Evolutionary conservation across 164 flowering plant species (phyloP).

Genomic region (Macadamia integrifolia): DNA sequence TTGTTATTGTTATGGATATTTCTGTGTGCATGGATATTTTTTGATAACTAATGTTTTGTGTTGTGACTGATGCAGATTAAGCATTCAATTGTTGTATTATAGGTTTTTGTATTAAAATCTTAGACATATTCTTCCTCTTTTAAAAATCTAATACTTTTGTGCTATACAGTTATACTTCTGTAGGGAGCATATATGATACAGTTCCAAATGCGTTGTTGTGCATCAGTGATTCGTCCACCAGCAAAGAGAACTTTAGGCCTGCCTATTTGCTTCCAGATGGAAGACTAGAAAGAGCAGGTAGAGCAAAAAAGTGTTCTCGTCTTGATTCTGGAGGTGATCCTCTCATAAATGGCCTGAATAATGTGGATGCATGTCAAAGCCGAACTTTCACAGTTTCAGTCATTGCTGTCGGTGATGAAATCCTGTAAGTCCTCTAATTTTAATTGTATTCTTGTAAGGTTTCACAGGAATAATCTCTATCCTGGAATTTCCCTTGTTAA

Average conservation of each 20-base stretch:
- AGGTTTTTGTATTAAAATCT: neutral
- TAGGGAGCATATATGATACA: conserved; percentile 73
- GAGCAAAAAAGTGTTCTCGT: conserved; percentile 41
- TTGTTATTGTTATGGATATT: neutral
- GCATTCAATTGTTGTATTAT: neutral
- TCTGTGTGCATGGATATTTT: neutral
- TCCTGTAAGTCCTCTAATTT: conserved; percentile 58
- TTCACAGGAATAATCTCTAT: no score
- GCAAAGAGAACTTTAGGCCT: conserved; percentile 48
- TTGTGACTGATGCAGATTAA: neutral
- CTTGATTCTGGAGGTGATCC: conserved; percentile 15
- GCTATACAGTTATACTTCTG: conserved; percentile 62
- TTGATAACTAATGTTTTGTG: neutral
- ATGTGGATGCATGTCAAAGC: conserved; percentile 17
- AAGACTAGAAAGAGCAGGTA: conserved; percentile 75
- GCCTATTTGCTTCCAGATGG: conserved; percentile 73
- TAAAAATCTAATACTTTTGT: neutral
- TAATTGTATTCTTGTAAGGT: neutral
- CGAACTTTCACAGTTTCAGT: conserved; percentile 40
- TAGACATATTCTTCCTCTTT: neutral
- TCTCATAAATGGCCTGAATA: conserved; percentile 33
- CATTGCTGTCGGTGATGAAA: conserved; percentile 91
- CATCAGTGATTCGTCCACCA: conserved; percentile 21
- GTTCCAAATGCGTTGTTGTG: conserved; percentile 59
- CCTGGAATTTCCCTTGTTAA: no score